These are phyloP conservation scores for Aspergillus sp. DNA, from an alignment of 2,329 filamentous ascomycete species.

Conservation along the genomic window DNA sequence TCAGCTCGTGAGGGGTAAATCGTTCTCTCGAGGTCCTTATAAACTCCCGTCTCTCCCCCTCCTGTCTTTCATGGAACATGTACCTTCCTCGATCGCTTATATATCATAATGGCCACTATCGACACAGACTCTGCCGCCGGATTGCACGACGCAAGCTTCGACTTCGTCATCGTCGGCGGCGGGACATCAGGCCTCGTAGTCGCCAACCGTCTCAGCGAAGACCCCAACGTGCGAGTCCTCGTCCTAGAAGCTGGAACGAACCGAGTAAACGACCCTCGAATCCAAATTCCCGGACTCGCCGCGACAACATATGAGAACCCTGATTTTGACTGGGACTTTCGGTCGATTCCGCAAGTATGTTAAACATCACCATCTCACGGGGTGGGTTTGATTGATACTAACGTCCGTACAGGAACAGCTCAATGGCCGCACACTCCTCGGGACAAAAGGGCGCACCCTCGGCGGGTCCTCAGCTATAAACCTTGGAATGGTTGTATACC, in stretches of 20 bases:
- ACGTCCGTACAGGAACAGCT: conserved; percentile 29
- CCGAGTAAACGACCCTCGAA: conserved; percentile 27
- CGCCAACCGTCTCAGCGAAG: conserved; percentile 36
- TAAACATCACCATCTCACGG: neutral
- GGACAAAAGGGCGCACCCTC: conserved; percentile 54
- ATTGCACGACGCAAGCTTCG: conserved; percentile 5
- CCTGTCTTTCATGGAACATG: too few relatives aligned
- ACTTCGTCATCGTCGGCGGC: conserved; percentile 30
- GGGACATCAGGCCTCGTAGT: conserved; percentile 39
- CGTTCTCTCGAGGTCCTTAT: too few relatives aligned
- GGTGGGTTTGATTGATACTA: neutral
- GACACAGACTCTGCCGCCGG: neutral
- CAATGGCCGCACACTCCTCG: conserved; percentile 45
- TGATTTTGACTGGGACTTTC: conserved; percentile 34
- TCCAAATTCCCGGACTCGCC: conserved; percentile 28
- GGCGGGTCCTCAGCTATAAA: conserved; percentile 56
- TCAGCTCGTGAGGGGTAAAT: too few relatives aligned
- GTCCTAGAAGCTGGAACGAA: conserved; percentile 36
- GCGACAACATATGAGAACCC: conserved; percentile 25
- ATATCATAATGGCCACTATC: neutral
- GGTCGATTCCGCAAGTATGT: conserved; percentile 25
- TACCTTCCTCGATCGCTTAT: too few relatives aligned
- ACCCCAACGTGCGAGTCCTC: conserved; percentile 30
- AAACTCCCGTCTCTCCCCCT: too few relatives aligned
- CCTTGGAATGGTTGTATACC: conserved; percentile 35